Conservation (phyloP, 352 stramenopile species). For the Pythium aquatile region DNA sequence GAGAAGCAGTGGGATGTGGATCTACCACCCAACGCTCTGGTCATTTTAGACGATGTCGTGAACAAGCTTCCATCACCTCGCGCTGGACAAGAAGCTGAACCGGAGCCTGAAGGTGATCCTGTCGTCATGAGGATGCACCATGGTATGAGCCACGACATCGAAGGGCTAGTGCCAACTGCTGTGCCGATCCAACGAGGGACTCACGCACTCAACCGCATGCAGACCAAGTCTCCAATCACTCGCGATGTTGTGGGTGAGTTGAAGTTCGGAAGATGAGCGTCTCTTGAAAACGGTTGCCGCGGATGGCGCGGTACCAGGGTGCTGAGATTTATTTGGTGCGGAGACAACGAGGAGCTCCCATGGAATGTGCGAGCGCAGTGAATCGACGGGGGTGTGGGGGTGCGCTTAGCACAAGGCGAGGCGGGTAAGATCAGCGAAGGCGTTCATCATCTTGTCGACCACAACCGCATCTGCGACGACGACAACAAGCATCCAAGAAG, state of each 20-base stretch:
- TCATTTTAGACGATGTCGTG: constrained; percentile 11
- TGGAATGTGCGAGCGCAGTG: background rate
- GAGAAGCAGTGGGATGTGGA: constrained; percentile 40
- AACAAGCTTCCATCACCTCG: constrained; percentile 1
- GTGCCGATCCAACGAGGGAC: constrained; percentile 8
- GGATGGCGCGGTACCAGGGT: background rate
- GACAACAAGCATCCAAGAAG: constrained; percentile 1
- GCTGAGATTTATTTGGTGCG: background rate
- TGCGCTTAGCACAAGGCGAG: no score
- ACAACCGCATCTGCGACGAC: background rate
- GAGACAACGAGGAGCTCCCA: background rate
- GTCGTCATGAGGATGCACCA: constrained; percentile 11
- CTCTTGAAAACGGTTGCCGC: background rate
- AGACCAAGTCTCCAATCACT: constrained; percentile 10
- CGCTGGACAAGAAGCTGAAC: background rate
- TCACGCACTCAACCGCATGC: background rate
- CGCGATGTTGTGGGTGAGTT: constrained; percentile 25
- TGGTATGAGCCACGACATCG: constrained; percentile 15
- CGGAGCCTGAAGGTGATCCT: constrained; percentile 20
- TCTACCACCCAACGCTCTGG: constrained; percentile 37
- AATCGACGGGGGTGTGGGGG: no score
- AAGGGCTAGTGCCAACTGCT: constrained; percentile 5
- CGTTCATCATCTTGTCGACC: background rate
- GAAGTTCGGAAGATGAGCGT: background rate
- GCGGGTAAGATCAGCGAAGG: no score